phyloP scores from a whole-genome alignment of 2,329 filamentous ascomycete genomes.

The Penicillium sp. region DNA sequence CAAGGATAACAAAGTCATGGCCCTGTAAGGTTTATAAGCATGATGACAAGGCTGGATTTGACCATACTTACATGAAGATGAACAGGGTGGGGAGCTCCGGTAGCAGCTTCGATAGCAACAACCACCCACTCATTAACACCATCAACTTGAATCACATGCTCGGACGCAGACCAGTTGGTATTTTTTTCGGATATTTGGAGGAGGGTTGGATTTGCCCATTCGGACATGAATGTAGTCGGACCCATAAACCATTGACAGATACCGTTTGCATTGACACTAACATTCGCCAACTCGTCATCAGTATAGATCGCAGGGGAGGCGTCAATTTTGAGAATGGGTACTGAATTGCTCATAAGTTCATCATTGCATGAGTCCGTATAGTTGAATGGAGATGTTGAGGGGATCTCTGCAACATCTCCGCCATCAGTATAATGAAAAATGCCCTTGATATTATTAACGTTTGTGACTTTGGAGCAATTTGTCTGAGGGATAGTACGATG shows the following conservation, averaged over 20 bases:
- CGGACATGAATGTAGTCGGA: conserved; percentile 8
- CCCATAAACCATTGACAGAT: background rate
- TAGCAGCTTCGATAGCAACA: conserved; percentile 23
- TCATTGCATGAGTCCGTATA: background rate
- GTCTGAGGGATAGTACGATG: conserved; percentile 44
- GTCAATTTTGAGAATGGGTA: background rate
- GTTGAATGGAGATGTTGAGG: conserved; percentile 18
- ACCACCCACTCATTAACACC: conserved; percentile 25
- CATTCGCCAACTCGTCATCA: background rate
- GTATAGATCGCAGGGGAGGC: background rate
- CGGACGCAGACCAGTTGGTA: conserved; percentile 9
- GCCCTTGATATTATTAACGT: conserved; percentile 44
- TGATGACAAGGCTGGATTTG: background rate
- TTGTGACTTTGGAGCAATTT: conserved; percentile 42
- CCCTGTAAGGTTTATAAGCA: conserved; percentile 37
- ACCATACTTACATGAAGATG: conserved; percentile 51
- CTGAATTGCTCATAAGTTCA: background rate
- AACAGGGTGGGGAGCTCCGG: conserved; percentile 52
- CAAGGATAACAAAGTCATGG: conserved; percentile 66
- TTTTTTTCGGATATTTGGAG: background rate
- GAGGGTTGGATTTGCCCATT: conserved; percentile 17
- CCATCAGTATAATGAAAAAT: conserved; percentile 41
- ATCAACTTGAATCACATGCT: conserved; percentile 20
- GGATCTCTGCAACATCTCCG: conserved; percentile 8
- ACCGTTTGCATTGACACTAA: background rate